Conservation (phyloP, 495 filamentous ascomycete species). For the Amniculicola lignicola region DNA sequence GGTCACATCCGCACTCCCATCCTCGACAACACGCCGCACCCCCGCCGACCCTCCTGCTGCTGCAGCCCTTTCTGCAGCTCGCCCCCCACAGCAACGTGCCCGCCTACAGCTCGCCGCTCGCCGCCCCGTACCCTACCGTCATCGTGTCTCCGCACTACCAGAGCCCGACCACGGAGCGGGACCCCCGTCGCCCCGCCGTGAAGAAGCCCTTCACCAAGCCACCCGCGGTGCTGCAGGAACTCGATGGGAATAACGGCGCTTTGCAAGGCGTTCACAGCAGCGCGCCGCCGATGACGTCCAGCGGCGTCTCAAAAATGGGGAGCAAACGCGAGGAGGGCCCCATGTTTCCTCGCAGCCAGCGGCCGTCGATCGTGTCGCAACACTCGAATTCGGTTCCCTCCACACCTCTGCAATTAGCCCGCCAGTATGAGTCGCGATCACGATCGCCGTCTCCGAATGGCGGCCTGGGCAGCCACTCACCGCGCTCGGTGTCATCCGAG, state of each 20-base stretch:
- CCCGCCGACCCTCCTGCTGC: slow-evolving; percentile 9
- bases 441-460: slow-evolving; percentile 81
- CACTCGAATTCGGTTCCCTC: slow-evolving; percentile 93
- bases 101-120: slow-evolving; percentile 1
- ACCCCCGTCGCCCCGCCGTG: slow-evolving; percentile 17
- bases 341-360: slow-evolving; percentile 11
- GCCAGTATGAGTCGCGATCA: slow-evolving; percentile 77
- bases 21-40: not conserved
- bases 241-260: slow-evolving; percentile 31
- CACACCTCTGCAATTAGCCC: slow-evolving; percentile 84
- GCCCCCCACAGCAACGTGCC: slow-evolving; percentile 12
- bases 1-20: slow-evolving; percentile 10
- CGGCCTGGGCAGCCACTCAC: slow-evolving; percentile 69
- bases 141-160: slow-evolving; percentile 29
- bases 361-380: slow-evolving; percentile 46
- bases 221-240: slow-evolving; percentile 14
- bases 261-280: slow-evolving; percentile 18
- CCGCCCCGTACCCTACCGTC: slow-evolving; percentile 18
- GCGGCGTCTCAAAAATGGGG: slow-evolving; percentile 23
- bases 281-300: slow-evolving; percentile 33
- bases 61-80: slow-evolving; percentile 21
- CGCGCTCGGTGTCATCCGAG: slow-evolving; percentile 86
- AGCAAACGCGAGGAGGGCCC: slow-evolving; percentile 10
- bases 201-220: slow-evolving; percentile 22
- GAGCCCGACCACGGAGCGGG: slow-evolving; percentile 22